A percentile compares a stretch with the other conserved stretches of the same genome.
These are phyloP conservation scores for Xerocomellus amylosporus DNA, from an alignment of 768 basidiomycete genomes.

Conservation along the genomic window DNA sequence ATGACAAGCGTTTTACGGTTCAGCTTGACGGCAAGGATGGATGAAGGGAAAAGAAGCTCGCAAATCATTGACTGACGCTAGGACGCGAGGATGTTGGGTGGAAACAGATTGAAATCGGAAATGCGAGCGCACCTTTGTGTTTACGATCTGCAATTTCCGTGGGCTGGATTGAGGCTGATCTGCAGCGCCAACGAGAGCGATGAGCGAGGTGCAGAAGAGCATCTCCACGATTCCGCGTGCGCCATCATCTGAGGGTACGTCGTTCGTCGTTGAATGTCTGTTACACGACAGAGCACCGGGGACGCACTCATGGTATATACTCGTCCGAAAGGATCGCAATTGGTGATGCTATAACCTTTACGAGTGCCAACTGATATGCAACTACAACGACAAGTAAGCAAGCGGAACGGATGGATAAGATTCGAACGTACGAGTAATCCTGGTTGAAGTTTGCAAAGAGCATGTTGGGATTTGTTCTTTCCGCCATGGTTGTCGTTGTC, in stretches of 20 bases:
- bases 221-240: conserved; percentile 97
- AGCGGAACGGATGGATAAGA: not conserved
- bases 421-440: conserved; percentile 76
- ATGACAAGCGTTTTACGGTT: conserved; percentile 97
- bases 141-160: conserved; percentile 93
- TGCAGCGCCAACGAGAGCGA: conserved; percentile 94
- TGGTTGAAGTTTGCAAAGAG: conserved; percentile 97
- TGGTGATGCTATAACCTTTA: conserved; percentile 95
- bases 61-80: conserved; percentile 98
- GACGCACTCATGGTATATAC: conserved; percentile 92
- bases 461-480: conserved; percentile 49
- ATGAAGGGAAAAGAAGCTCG: conserved; percentile 95
- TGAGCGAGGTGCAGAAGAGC: conserved; percentile 98
- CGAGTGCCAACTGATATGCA: conserved; percentile 94
- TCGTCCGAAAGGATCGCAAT: conserved; percentile 95
- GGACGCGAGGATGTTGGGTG: not conserved
- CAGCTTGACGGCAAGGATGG: conserved; percentile 95
- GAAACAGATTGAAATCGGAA: not conserved
- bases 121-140: conserved; percentile 78
- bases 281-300: not conserved
- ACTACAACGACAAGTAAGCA: conserved; percentile 33
- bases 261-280: not conserved
- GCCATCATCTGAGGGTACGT: conserved; percentile 66
- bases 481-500: conserved; percentile 32
- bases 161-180: conserved; percentile 90